These are phyloP conservation scores for Myxozyma sirexii DNA, from an alignment of 805 yeast species.

Conservation along the genomic window DNA sequence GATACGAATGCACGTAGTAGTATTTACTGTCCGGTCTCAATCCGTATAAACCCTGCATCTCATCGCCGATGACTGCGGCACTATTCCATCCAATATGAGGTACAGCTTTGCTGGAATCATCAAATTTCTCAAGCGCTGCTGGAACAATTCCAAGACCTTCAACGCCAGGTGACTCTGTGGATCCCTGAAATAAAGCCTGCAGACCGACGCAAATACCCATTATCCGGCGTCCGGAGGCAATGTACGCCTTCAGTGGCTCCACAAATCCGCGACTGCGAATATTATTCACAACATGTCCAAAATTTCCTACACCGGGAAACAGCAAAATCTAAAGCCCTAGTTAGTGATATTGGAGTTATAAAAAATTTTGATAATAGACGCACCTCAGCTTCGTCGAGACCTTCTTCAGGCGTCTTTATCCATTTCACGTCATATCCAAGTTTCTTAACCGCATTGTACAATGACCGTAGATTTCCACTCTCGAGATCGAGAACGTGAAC, in stretches of 20 bases:
- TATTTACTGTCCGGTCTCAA: constrained; percentile 70
- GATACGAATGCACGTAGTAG: constrained; percentile 95
- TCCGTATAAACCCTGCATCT: constrained; percentile 52
- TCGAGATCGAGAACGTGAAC: constrained; percentile 89
- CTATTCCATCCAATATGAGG: constrained; percentile 98
- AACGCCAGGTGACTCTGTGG: constrained; percentile 70
- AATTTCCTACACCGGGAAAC: constrained; percentile 97
- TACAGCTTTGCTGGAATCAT: constrained; percentile 69
- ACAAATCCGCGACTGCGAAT: constrained; percentile 63
- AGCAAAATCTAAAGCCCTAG: constrained; percentile 51
- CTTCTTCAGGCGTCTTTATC: constrained; percentile 60
- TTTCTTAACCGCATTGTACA: constrained; percentile 79
- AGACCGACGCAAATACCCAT: constrained; percentile 99
- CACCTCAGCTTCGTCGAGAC: constrained; percentile 49
- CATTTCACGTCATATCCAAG: constrained; percentile 72
- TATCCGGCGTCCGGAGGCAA: constrained; percentile 75
- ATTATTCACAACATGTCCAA: constrained; percentile 86
- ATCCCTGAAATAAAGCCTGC: constrained; percentile 75
- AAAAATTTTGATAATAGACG: too few relatives aligned
- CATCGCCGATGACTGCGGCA: constrained; percentile 39
- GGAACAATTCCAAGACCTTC: constrained; percentile 64
- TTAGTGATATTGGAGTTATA: too few relatives aligned
- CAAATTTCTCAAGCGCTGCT: constrained; percentile 61
- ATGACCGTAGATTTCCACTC: constrained; percentile 89
- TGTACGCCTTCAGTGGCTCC: constrained; percentile 66